phyloP scores from a whole-genome alignment of 2,329 filamentous ascomycete species.

The Monosporascus sp. region DNA sequence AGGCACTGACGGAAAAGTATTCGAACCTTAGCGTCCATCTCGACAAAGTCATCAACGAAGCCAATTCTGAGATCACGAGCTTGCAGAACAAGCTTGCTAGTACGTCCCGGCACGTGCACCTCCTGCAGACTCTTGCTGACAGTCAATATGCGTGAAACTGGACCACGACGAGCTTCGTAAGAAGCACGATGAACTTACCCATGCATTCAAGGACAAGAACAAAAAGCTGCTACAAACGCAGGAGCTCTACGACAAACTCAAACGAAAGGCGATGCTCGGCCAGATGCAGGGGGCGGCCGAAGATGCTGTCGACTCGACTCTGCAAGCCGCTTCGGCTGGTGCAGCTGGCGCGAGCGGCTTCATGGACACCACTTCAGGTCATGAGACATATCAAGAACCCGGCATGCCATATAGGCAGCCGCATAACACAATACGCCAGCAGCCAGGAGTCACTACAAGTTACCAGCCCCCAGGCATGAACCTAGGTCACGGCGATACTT shows the following conservation, averaged over 20 bases:
- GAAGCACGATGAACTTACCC: slow-evolving; percentile 67
- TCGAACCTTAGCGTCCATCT: slow-evolving; percentile 57
- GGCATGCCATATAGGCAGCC: slow-evolving; percentile 9
- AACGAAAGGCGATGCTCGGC: slow-evolving; percentile 47
- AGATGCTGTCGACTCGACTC: slow-evolving; percentile 38
- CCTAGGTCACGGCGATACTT: slow-evolving; percentile 2
- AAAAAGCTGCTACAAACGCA: slow-evolving; percentile 65
- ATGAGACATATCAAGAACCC: slow-evolving; percentile 6
- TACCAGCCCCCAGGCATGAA: slow-evolving; percentile 6
- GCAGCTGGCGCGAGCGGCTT: slow-evolving; percentile 12
- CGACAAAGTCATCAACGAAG: slow-evolving; percentile 69
- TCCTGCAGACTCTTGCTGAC: slow-evolving; percentile 7
- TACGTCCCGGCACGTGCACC: slow-evolving; percentile 27
- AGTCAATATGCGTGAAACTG: slow-evolving; percentile 42
- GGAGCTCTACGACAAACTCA: slow-evolving; percentile 56
- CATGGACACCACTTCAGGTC: slow-evolving; percentile 5
- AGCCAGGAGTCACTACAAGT: slow-evolving; percentile 2
- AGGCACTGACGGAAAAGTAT: slow-evolving; percentile 68
- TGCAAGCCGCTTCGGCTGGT: slow-evolving; percentile 24
- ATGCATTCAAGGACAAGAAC: slow-evolving; percentile 64
- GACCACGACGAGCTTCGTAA: slow-evolving; percentile 59
- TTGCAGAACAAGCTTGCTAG: slow-evolving; percentile 61
- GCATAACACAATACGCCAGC: slow-evolving; percentile 5
- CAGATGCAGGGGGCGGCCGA: slow-evolving; percentile 51
- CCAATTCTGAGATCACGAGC: slow-evolving; percentile 64